A percentile compares a stretch with the other conserved stretches of the same genome.
Conservation (phyloP, 2,329 filamentous ascomycete species). For the Basipetospora chlamydospora region DNA sequence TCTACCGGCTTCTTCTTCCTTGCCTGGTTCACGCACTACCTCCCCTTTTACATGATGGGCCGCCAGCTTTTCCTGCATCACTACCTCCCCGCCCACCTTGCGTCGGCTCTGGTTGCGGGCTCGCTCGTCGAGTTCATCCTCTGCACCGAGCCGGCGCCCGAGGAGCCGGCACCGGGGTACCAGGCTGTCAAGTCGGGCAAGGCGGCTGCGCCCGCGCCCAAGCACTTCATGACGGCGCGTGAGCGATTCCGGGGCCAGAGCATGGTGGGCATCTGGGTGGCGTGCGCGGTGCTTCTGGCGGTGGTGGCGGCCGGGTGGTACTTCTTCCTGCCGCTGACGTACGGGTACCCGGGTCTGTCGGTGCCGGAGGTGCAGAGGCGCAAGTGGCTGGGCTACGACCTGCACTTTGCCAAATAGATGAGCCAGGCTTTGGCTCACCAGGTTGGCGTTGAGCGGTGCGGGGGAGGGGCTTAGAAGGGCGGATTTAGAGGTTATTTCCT, state of each 20-base stretch:
- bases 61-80: slow-evolving; percentile 96
- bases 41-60: slow-evolving; percentile 96
- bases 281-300: slow-evolving; percentile 52
- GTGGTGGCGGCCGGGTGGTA: slow-evolving; percentile 65
- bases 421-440: background rate
- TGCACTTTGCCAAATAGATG: slow-evolving; percentile 94
- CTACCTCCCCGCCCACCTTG: slow-evolving; percentile 88
- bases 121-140: slow-evolving; percentile 93
- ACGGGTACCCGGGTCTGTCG: slow-evolving; percentile 77
- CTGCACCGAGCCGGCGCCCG: slow-evolving; percentile 62
- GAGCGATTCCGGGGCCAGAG: slow-evolving; percentile 72
- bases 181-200: slow-evolving; percentile 15
- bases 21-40: slow-evolving; percentile 92
- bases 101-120: slow-evolving; percentile 78
- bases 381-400: slow-evolving; percentile 94
- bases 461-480: too few species aligned
- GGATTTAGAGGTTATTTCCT: too few species aligned
- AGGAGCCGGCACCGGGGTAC: slow-evolving; percentile 21
- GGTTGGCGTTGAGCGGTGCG: background rate
- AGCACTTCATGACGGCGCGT: slow-evolving; percentile 58
- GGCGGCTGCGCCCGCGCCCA: slow-evolving; percentile 26
- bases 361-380: slow-evolving; percentile 65
- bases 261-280: slow-evolving; percentile 65
- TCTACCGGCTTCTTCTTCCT: slow-evolving; percentile 99
- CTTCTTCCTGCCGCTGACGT: slow-evolving; percentile 90